phyloP scores from a whole-genome alignment of 306 rosid genomes.

The Urtica urens region DNA sequence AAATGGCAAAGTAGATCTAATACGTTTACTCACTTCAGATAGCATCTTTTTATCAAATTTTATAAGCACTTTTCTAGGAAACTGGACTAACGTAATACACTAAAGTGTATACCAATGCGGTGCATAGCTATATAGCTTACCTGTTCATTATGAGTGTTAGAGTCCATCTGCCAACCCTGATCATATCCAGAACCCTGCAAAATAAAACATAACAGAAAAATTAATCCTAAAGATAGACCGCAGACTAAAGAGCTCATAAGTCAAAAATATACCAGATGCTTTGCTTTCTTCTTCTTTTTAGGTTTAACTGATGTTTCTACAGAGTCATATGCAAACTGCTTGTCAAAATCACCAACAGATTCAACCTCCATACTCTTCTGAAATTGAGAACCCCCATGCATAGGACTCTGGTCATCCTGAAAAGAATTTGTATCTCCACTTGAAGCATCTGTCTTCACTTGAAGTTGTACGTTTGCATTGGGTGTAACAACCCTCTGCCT shows the following conservation, averaged over 20 bases:
- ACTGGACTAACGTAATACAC: too few species aligned
- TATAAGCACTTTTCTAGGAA: too few species aligned
- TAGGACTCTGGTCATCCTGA: slow-evolving; percentile 91
- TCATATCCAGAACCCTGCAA: slow-evolving; percentile 70
- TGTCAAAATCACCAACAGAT: slow-evolving; percentile 75
- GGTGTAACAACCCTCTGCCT: slow-evolving; percentile 74
- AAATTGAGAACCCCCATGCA: slow-evolving; percentile 62
- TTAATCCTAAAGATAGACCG: slow-evolving; percentile 12
- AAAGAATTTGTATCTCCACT: slow-evolving; percentile 97
- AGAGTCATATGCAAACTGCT: slow-evolving; percentile 59
- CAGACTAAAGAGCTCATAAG: slow-evolving; percentile 14
- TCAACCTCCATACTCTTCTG: slow-evolving; percentile 92
- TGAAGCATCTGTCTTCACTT: slow-evolving; percentile 82
- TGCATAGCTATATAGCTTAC: too few species aligned
- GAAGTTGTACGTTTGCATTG: slow-evolving; percentile 49
- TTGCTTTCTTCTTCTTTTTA: slow-evolving; percentile 87
- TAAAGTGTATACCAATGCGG: too few species aligned
- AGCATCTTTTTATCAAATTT: too few species aligned
- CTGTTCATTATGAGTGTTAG: slow-evolving; percentile 55
- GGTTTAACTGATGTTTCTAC: slow-evolving; percentile 84
- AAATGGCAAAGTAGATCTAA: too few species aligned
- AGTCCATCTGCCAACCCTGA: slow-evolving; percentile 83
- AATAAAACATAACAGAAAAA: slow-evolving; percentile 21
- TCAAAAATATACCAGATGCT: slow-evolving; percentile 55
- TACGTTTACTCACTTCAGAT: too few species aligned